Conservation (phyloP, 768 basidiomycete genomes). For the Coprinellus micaceus region DNA sequence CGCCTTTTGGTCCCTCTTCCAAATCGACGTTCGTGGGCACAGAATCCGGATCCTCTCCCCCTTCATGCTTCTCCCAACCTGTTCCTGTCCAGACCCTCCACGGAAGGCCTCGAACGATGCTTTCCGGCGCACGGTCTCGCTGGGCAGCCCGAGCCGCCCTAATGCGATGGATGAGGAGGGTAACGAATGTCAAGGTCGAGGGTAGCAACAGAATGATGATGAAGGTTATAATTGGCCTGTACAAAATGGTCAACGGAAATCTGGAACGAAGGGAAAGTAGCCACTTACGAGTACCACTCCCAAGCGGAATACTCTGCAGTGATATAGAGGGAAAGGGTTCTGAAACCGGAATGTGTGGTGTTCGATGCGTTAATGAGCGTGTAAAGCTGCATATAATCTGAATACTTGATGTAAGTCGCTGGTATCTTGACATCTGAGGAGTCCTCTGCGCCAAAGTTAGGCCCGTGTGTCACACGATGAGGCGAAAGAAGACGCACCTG, state of each 20-base stretch:
- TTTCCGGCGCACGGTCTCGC: constrained; percentile 80
- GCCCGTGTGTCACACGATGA: constrained; percentile 8
- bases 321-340: constrained; percentile 72
- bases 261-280: constrained; percentile 9
- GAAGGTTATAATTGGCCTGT: constrained; percentile 81
- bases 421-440: constrained; percentile 81
- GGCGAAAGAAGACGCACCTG: constrained; percentile 47
- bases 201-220: constrained; percentile 87
- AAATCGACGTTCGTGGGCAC: constrained; percentile 31
- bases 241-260: constrained; percentile 9
- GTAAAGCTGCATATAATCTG: constrained; percentile 70
- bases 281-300: constrained; percentile 88
- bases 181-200: constrained; percentile 82
- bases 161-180: constrained; percentile 84
- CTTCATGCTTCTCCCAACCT: constrained; percentile 77
- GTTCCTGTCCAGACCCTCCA: constrained; percentile 81
- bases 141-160: constrained; percentile 79
- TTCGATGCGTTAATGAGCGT: constrained; percentile 71
- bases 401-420: constrained; percentile 83
- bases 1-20: constrained; percentile 30
- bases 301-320: constrained; percentile 78
- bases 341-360: constrained; percentile 73
- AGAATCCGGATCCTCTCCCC: constrained; percentile 29
- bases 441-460: constrained; percentile 51
- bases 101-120: constrained; percentile 72